Conservation (phyloP, 176 grass and related monocot genomes). For the Rhipidocladum racemiflorum region DNA sequence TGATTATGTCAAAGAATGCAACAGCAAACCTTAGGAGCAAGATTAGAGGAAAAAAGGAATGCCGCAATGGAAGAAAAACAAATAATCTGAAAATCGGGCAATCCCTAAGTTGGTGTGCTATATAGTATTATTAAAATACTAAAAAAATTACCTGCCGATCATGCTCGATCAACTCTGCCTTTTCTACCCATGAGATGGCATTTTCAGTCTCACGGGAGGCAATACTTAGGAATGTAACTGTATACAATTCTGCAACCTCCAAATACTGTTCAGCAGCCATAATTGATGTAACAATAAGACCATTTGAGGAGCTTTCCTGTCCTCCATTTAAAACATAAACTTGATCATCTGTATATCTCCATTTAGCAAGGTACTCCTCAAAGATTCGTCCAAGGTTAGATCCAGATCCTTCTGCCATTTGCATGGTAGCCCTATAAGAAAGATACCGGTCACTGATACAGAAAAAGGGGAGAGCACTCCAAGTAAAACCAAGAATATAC, state of each 20-base stretch:
- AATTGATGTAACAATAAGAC: neutral
- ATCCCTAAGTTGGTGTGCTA: neutral
- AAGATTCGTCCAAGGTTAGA: slow-evolving; percentile 52
- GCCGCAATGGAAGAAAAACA: neutral
- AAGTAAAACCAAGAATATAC: slow-evolving; percentile 1
- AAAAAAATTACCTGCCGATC: slow-evolving; percentile 40
- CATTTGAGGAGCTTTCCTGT: neutral
- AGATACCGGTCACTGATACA: slow-evolving; percentile 1
- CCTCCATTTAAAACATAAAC: slow-evolving; percentile 48
- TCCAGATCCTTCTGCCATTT: slow-evolving; percentile 51
- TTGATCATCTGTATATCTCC: slow-evolving; percentile 43
- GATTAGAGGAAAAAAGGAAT: neutral
- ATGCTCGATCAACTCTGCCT: slow-evolving; percentile 39
- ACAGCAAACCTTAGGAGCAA: neutral
- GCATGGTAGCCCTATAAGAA: slow-evolving; percentile 63
- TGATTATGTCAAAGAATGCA: neutral
- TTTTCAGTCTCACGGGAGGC: slow-evolving; percentile 37
- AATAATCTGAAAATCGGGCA: neutral
- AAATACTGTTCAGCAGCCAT: slow-evolving; percentile 48
- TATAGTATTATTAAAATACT: neutral
- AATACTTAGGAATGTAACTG: slow-evolving; percentile 56
- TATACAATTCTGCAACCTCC: slow-evolving; percentile 59
- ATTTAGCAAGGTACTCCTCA: slow-evolving; percentile 67
- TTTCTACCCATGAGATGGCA: slow-evolving; percentile 61
- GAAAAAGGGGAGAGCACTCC: neutral